Evolutionary conservation across 208 protist species (phyloP).

Genomic region (Acanthamoeba triangularis): DNA sequence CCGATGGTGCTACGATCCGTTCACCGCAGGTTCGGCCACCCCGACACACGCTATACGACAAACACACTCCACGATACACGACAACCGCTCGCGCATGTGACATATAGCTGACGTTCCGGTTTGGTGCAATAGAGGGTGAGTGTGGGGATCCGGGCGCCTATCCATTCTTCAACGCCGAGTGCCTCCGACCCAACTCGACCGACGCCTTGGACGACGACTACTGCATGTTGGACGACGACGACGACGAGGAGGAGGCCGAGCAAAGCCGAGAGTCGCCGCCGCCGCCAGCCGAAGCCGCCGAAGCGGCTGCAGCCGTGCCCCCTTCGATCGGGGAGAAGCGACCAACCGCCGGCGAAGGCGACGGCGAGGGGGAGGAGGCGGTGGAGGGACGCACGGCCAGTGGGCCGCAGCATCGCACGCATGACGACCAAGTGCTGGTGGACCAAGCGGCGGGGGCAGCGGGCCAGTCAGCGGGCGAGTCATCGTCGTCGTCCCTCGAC

Average conservation of each 20-base stretch:
- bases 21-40: not conserved
- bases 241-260: not conserved
- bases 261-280: not conserved
- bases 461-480: not conserved
- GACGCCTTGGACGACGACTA: not conserved
- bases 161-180: slow-evolving; percentile 71
- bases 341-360: not conserved
- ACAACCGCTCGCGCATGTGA: too few relatives aligned
- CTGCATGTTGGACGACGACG: not conserved
- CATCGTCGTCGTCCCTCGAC: too few relatives aligned
- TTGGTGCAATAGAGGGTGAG: not conserved
- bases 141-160: slow-evolving; percentile 36
- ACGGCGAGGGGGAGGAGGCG: not conserved
- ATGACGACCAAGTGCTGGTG: not conserved
- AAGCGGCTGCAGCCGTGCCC: not conserved
- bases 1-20: slow-evolving; percentile 44
- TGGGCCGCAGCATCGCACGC: too few relatives aligned
- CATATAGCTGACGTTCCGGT: too few relatives aligned
- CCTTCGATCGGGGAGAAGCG: not conserved
- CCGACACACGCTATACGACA: too few relatives aligned
- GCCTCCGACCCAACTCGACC: not conserved
- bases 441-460: not conserved
- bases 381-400: not conserved
- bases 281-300: not conserved
- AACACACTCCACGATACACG: too few relatives aligned